Percentiles rank a stretch among this genome's conserved stretches.
phyloP scores from a whole-genome alignment of 768 basidiomycete species.

The Hericium erinaceus region DNA sequence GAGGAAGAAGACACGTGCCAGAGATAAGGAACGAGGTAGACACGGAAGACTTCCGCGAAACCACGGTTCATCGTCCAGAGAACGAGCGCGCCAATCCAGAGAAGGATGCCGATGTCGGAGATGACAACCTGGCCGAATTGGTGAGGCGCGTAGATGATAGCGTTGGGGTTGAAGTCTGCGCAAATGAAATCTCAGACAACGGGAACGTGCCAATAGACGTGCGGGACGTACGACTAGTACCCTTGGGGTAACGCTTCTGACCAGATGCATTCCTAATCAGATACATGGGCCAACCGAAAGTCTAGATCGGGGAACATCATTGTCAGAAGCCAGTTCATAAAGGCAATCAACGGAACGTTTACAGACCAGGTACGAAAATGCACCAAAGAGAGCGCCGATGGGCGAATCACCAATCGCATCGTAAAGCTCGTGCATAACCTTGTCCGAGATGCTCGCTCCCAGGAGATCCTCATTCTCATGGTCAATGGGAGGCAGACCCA shows the following conservation, averaged over 20 bases:
- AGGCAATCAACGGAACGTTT: constrained; percentile 13
- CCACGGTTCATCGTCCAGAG: constrained; percentile 51
- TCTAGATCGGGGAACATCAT: constrained; percentile 24
- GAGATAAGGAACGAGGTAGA: constrained; percentile 86
- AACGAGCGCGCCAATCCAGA: constrained; percentile 59
- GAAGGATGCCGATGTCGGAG: constrained; percentile 73
- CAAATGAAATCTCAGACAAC: neutral
- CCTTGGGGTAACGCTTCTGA: constrained; percentile 67
- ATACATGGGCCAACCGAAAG: constrained; percentile 84
- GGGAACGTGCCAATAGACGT: neutral
- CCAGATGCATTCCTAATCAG: constrained; percentile 78
- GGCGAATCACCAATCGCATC: constrained; percentile 93
- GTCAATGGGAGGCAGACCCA: constrained; percentile 57
- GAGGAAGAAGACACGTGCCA: constrained; percentile 33
- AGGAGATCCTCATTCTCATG: constrained; percentile 53
- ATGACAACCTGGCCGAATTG: constrained; percentile 69
- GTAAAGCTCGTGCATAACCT: constrained; percentile 63
- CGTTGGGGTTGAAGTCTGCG: constrained; percentile 65
- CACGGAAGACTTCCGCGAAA: constrained; percentile 61
- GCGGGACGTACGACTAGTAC: constrained; percentile 62
- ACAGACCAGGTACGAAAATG: constrained; percentile 50
- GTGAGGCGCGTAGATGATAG: constrained; percentile 78
- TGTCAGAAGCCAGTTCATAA: neutral
- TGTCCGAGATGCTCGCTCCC: constrained; percentile 56
- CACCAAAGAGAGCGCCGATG: constrained; percentile 48